These are phyloP conservation scores for Odontarrhena argentea DNA, from an alignment of 345 rosid species.

Conservation along the genomic window DNA sequence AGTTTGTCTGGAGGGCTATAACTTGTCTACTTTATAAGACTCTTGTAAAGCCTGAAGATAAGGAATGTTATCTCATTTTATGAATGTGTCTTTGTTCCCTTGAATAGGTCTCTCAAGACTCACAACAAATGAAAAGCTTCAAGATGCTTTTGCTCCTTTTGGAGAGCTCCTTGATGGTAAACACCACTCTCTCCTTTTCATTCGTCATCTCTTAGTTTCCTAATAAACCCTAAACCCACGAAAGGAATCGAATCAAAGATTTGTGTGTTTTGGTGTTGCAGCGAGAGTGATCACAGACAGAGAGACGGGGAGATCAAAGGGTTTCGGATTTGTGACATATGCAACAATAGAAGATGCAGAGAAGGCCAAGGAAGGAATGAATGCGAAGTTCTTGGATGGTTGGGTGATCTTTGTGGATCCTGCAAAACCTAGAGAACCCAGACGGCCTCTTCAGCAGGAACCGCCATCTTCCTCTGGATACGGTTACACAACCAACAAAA, in stretches of 20 bases:
- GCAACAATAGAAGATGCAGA: slow-evolving; percentile 79
- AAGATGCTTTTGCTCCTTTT: slow-evolving; percentile 73
- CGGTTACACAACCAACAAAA: slow-evolving; percentile 76
- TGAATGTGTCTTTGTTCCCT: slow-evolving; percentile 16
- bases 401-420: slow-evolving; percentile 98
- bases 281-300: slow-evolving; percentile 74
- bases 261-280: slow-evolving; percentile 36
- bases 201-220: background rate
- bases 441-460: slow-evolving; percentile 43
- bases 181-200: background rate
- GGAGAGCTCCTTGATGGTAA: slow-evolving; percentile 78
- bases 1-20: background rate
- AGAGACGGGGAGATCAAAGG: slow-evolving; percentile 73
- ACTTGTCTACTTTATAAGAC: background rate
- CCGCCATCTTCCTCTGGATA: slow-evolving; percentile 44
- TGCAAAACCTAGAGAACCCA: slow-evolving; percentile 69
- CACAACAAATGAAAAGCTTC: slow-evolving; percentile 75
- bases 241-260: background rate
- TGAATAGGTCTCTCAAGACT: slow-evolving; percentile 69
- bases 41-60: background rate
- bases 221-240: background rate
- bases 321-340: slow-evolving; percentile 78
- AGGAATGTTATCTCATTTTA: background rate
- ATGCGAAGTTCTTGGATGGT: slow-evolving; percentile 86
- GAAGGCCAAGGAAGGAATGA: slow-evolving; percentile 82